Base-by-base conservation (phyloP, 148 eudicot genomes). In the Rhododendron molle region DNA sequence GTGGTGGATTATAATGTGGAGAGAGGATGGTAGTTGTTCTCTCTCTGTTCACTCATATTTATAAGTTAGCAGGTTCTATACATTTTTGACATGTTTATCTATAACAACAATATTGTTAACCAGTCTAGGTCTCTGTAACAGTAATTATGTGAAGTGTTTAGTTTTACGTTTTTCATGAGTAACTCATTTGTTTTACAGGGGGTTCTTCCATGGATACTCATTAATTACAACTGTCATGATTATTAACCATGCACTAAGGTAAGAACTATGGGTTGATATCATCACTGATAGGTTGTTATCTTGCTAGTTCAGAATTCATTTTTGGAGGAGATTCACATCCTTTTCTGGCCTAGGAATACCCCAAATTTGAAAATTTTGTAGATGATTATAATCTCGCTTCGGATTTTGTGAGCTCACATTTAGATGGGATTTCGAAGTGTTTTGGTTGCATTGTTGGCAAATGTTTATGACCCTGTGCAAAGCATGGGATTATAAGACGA, bases 221-320 rank as follows among this genome's bases (percentile, higher is more conserved):
- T 88, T 86, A 83, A 88, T 96, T 76, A 96, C 96, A 67, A 94
- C 92, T 85, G 91, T 95, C 89, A 96, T 96, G 99, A 96, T 96
- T 83, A 88, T 96, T 85, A 96, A 96, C 88, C 99, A 96, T 88
- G 98, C 99, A n/a, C 91, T 96, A 84, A 96, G 99, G 99, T 96
- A 92, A 76, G 54, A 78, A 44, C 47, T n/a, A 43, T 78, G 83
- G 40, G 49, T 30, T 77, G 77, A 14, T 67, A 30, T 83, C 43
- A 11, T 83, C 40, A 40, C 20, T 38, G 12, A 9, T 80, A 50
- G 60, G 43, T 78, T 78, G 72, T 49, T 52, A 2, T 28, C 44
- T 83, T 86, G 78, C 49, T 44, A 54, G 13, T 72, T 69, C 65
- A 21, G 15, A 54, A 58, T 81, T 40, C 43, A 40, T 40, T 40